Evolutionary conservation across 202 grass and related monocot species (phyloP), one percentile per base, ranked within the genome.

Genomic region (Carex sylvatica): DNA sequence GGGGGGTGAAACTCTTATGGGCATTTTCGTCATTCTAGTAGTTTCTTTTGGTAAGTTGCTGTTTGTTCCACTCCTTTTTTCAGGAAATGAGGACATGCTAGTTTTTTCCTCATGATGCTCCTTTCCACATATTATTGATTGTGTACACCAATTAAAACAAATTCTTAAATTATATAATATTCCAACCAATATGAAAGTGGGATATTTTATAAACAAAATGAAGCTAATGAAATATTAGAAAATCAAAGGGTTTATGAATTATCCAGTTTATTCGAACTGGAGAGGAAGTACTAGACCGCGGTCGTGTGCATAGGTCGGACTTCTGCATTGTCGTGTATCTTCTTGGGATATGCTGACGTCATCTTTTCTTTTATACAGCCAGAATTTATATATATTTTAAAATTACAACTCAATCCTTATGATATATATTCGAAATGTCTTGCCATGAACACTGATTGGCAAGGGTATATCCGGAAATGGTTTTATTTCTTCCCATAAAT

Each of bases 261-360:
- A 6, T 79, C 26, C 53, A 61, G 75, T 81, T 66, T 18, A 30
- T 14, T 1, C 8, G 0, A 15, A 46, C 60, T 51, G 79, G 79
- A 81, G 38, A 81, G 61, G 42, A 35, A 9, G 9, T 9, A 11
- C 35, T 4, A 14, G 54, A 46, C 6, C 65, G 23, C 28, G 35
- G 65, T 65, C 81, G 84, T 87, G 88, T 89, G 89, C 77, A 84
- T 70, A 62, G 63, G 70, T 80, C 69, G 74, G 80, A 83, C 85
- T 71, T 85, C 87, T 80, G 77, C 81, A 60, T 87, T 80, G 76
- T 85, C 65, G 82, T 86, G 70, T 83, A 86, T 87, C 84, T 51
- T 54, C 75, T 84, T 95, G 89, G 92, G 92, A 93, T 91, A 88
- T 80, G 63, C 79, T 81, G 79, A 81, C 79, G 4, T 30, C 62